Evolutionary conservation across 169 alveolate genomes (phyloP), one percentile per base, ranked within the genome.

Genomic region (Neospora caninum): DNA sequence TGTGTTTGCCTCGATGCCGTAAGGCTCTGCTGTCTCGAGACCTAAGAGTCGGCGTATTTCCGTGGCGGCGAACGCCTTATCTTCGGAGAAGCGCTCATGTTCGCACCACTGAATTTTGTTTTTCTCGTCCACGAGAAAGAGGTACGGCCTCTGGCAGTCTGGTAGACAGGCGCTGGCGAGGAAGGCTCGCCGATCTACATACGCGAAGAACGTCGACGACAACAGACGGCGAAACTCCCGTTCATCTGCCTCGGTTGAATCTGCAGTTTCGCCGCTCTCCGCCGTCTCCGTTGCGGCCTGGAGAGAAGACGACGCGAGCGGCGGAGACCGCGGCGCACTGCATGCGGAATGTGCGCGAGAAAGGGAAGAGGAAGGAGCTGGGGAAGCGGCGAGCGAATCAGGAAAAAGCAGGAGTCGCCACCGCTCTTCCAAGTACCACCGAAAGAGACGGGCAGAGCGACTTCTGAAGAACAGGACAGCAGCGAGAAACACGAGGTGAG

Each of bases 331-430:
- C 73, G 73, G 73, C 25, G 73, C n/a, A 29, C 58, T 4, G 73
- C 73, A 0, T 7, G 73, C 4, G 31, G n/a, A 9, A 64, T 4
- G 73, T 22, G 18, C 84, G 7, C 43, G 16, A 6, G 84, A 31
- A 2, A n/a, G 43, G 16, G 84, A 2, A n/a, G 84, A 31, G n/a
- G 84, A 36, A 31, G 43, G 27, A 18, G 84, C 1, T 10, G 84
- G 49, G 0, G 84, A 16, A 9, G 34, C 80, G 18, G 80, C 41
- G 6, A 25, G 80, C 80, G 29, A n/a, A 69, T 18, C 20, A 0
- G 84, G 84, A 16, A 73, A n/a, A 31, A 73, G 84, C 38, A 73
- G 84, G 39, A 73, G 84, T n/a, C 84, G 41, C 84, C 84, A 73
- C 39, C 84, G 84, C 42, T 73, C 84, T n/a, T 73, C 84, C 42